Evolutionary conservation across 1,139 yeast species (phyloP).

Genomic region (Debaryomycetaceae sp.): DNA sequence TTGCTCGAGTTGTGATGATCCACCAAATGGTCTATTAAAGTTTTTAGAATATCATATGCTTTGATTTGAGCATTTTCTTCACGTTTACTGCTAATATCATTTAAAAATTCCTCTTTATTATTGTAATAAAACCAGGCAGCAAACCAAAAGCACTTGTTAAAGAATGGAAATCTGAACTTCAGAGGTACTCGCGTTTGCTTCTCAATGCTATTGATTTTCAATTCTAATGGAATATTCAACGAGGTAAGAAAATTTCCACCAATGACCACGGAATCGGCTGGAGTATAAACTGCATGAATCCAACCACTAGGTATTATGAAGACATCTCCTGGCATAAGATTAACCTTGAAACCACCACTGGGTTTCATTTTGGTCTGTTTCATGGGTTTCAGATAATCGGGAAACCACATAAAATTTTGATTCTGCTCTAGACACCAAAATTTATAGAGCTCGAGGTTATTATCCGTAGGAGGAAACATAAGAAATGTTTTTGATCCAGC

Average conservation of each 20-base stretch:
- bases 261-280: conserved; percentile 73
- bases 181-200: conserved; percentile 67
- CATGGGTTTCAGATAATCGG: conserved; percentile 38
- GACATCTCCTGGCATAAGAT: conserved; percentile 65
- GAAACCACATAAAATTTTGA: conserved; percentile 67
- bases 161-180: conserved; percentile 75
- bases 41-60: conserved; percentile 2
- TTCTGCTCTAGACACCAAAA: conserved; percentile 70
- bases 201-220: conserved; percentile 62
- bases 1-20: conserved; percentile 27
- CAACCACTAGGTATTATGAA: conserved; percentile 88
- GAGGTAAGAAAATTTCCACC: conserved; percentile 85
- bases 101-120: conserved; percentile 19
- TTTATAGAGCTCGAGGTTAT: conserved; percentile 58
- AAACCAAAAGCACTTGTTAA: conserved; percentile 68
- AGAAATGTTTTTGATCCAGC: conserved; percentile 71
- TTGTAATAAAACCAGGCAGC: conserved; percentile 45
- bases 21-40: conserved; percentile 18
- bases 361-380: conserved; percentile 25
- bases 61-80: not conserved
- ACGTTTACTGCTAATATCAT: conserved; percentile 15
- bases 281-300: conserved; percentile 90
- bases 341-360: conserved; percentile 59
- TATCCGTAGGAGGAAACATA: conserved; percentile 71
- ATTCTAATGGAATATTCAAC: conserved; percentile 59